Base-by-base conservation (phyloP, 2,329 filamentous ascomycete species). In the Monilinia fructicola region DNA sequence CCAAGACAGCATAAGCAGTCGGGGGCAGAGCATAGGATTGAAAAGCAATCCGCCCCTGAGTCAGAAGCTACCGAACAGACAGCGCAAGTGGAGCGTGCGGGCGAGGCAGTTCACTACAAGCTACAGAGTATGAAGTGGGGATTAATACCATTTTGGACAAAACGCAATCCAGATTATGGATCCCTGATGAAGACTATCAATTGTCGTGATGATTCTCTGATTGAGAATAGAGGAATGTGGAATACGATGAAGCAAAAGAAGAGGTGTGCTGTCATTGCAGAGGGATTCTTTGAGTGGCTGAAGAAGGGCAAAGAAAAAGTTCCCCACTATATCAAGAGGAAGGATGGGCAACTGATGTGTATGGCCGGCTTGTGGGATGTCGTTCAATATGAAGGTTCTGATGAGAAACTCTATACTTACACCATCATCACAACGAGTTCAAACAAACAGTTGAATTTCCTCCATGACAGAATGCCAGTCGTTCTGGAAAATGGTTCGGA, bases 41-140 rank as follows among this genome's bases (percentile, higher is more conserved):
- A 69, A 12, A 68, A 70, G 5, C 65, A 64, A 38, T 69, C 68
- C 14, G 73, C 73, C 60, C 66, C 71, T 18, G 64, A 70, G 28
- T 54, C 65, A 7, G 67, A 69, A 67, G 10, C 44, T 42, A 10
- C 21, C 3, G 28, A 38, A 12, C 28, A 9, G n/a, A 21, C n/a
- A 16, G 58, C 38, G n/a, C 35, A 65, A 64, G 56, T 60, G 38
- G 70, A 71, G 16, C 59, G 65, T 44, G 68, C 73, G 31, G 53
- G 67, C 48, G 66, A 35, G 23, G 69, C 73, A 60, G 82, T 83
- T 12, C 87, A 80, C 71, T 97, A 96, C 80, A 94, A 91, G 77
- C 81, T 99, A 11, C 93, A 97, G 76, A 84, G 88, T 2, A 98
- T 98, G 91, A 94, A 92, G 83, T 99, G 95, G 95, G 95, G 94